Base-by-base conservation (phyloP, 2,329 filamentous ascomycete genomes). In the Phialophora expanda region DNA sequence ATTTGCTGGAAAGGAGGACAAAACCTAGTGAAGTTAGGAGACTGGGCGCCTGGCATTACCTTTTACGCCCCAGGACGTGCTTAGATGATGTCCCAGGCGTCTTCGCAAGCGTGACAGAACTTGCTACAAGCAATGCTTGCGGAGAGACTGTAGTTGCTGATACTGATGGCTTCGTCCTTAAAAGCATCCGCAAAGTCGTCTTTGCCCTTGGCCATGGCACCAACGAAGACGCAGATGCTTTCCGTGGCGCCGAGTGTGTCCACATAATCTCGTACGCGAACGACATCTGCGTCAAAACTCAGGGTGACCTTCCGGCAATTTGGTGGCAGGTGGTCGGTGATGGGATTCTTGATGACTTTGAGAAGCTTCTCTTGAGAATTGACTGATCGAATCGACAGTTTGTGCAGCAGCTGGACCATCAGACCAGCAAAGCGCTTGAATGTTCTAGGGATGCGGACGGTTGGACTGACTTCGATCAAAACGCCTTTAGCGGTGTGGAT, bases 121-220 rank as follows among this genome's bases (percentile, higher is more conserved):
- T 98, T 99, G 87, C 94, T 97, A 85, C 95, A 99, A 51, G 95
- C 94, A 69, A 99, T 95, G 82, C 94, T 98, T 68, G 95, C 95
- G 75, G 92, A 97, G 69, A 99, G 85, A 76, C 93, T 97, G 85
- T 91, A 99, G 80, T 97, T 97, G 85, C 94, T 98, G 82, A 99
- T 98, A 74, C 91, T 92, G 76, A 99, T 98, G 75, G 96, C 92
- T 81, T 99, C 95, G 76, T 98, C 94, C 75, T 98, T 96, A 80
- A 91, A 92, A 48, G 87, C 86, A 76, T 99, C 95, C 70, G 95
- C 95, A 77, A 99, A 99, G 79, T 92, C 94, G 77, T 99, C 95
- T 62, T 89, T 87, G 20, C 95, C 95, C 83, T 98, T 98, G 66
- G 95, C 95, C 94, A 99, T 99, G 73, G 95, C 95, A 73, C 95